phyloP scores from a whole-genome alignment of 805 yeast genomes.

The Metschnikowia arizonensis region DNA sequence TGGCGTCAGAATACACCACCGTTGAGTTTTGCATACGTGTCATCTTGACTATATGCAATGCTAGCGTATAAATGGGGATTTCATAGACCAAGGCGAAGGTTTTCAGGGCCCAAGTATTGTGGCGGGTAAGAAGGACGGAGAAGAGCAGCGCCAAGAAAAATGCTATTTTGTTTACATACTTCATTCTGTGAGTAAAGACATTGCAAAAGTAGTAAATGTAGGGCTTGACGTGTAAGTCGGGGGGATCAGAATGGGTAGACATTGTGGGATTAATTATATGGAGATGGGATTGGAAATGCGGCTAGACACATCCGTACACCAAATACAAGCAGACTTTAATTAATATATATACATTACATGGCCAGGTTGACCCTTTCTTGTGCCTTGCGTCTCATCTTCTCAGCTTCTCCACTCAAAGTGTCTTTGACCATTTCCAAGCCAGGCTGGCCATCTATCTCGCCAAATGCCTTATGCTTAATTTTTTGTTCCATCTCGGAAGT shows the following conservation, averaged over 20 bases:
- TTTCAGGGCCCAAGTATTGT: slow-evolving; percentile 27
- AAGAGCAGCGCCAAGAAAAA: slow-evolving; percentile 24
- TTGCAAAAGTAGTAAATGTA: slow-evolving; percentile 27
- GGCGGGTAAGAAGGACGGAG: slow-evolving; percentile 25
- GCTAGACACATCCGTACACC: background rate
- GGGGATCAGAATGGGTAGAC: slow-evolving; percentile 8
- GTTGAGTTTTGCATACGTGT: slow-evolving; percentile 24
- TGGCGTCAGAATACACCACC: slow-evolving; percentile 30
- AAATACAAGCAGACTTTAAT: no score
- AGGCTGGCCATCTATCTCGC: slow-evolving; percentile 40
- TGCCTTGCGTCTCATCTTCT: slow-evolving; percentile 35
- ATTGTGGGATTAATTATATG: background rate
- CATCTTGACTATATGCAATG: slow-evolving; percentile 26
- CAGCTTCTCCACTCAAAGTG: slow-evolving; percentile 37
- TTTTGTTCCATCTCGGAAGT: slow-evolving; percentile 29
- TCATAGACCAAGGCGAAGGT: slow-evolving; percentile 23
- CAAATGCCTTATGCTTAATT: slow-evolving; percentile 35
- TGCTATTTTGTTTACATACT: slow-evolving; percentile 31
- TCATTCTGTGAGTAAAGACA: slow-evolving; percentile 33
- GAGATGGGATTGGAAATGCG: background rate
- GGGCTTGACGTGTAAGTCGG: slow-evolving; percentile 9
- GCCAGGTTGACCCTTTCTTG: slow-evolving; percentile 27
- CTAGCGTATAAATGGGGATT: slow-evolving; percentile 30
- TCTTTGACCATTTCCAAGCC: slow-evolving; percentile 38
- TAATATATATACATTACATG: slow-evolving; percentile 12